Percentiles rank a stretch among this genome's conserved stretches.
Conservation (phyloP, 805 yeast genomes). For the Saccharomycopsis synnaedendra region DNA sequence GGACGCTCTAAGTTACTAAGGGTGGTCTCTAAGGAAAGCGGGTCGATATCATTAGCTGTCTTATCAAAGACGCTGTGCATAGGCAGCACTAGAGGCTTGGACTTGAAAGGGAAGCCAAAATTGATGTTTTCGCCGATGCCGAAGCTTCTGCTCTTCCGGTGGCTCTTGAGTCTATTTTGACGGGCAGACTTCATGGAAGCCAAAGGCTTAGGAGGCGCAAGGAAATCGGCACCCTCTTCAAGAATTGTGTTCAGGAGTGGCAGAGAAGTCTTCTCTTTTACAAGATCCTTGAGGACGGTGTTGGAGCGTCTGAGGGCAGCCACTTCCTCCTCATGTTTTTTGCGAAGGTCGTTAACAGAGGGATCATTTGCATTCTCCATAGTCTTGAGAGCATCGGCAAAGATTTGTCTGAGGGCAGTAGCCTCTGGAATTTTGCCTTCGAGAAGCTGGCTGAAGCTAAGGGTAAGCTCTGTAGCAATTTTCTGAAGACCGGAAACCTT, state of each 20-base stretch:
- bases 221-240: not conserved
- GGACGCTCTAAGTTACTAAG: not conserved
- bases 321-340: conserved; percentile 3
- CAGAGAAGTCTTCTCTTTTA: not conserved
- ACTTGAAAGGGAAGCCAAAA: conserved; percentile 5
- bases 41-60: not conserved
- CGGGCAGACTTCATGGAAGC: conserved; percentile 9
- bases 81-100: not conserved
- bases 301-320: conserved; percentile 9
- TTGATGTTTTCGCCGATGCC: conserved; percentile 11
- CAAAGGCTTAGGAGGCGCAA: not conserved
- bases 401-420: not conserved
- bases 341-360: not conserved
- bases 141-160: conserved; percentile 13
- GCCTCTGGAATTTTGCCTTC: not conserved
- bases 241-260: not conserved
- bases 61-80: not conserved
- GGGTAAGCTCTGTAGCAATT: conserved; percentile 5
- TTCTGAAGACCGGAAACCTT: not conserved
- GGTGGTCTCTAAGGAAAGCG: not conserved
- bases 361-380: not conserved
- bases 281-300: conserved; percentile 9
- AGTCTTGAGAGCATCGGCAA: not conserved
- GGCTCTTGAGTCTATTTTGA: conserved; percentile 6
- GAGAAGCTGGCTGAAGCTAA: not conserved